phyloP scores from a whole-genome alignment of 73 alveolate species.

The Paramecium pentaurelia region DNA sequence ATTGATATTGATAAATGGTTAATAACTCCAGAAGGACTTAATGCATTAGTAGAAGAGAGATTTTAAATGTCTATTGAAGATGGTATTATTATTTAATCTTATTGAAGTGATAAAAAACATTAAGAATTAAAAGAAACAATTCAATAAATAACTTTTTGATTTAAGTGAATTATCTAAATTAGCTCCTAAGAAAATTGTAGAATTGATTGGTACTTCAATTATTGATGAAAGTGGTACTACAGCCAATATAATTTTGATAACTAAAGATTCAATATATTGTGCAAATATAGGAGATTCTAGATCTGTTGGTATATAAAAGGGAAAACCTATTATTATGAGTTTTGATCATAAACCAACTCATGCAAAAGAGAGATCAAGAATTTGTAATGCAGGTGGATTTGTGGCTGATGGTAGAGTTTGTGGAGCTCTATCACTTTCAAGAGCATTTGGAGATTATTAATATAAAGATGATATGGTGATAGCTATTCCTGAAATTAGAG shows the following conservation, averaged over 20 bases:
- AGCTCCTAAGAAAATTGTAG: conserved; percentile 13
- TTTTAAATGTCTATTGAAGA: not conserved
- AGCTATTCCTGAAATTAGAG: conserved; percentile 85
- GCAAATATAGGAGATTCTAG: conserved; percentile 97
- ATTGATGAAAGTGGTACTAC: conserved; percentile 72
- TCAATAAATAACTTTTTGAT: not conserved
- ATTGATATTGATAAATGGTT: conserved; percentile 70
- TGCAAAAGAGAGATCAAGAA: conserved; percentile 85
- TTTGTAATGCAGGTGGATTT: conserved; percentile 85
- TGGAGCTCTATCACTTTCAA: conserved; percentile 85
- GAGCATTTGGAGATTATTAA: conserved; percentile 94
- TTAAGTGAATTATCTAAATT: not conserved
- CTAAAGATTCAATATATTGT: conserved; percentile 73
- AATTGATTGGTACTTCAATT: not conserved
- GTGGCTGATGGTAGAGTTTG: conserved; percentile 87
- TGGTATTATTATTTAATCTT: not conserved
- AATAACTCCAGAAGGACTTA: conserved; percentile 49
- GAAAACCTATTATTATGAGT: conserved; percentile 73
- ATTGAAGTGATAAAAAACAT: not conserved
- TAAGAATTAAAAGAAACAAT: not conserved
- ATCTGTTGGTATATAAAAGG: conserved; percentile 71
- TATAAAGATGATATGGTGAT: conserved; percentile 82
- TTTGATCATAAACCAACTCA: conserved; percentile 91
- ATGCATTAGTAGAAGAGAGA: conserved; percentile 30
- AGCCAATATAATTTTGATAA: conserved; percentile 68